Conservation (phyloP, 139 green algal species). For the Chlorella vulgaris region DNA sequence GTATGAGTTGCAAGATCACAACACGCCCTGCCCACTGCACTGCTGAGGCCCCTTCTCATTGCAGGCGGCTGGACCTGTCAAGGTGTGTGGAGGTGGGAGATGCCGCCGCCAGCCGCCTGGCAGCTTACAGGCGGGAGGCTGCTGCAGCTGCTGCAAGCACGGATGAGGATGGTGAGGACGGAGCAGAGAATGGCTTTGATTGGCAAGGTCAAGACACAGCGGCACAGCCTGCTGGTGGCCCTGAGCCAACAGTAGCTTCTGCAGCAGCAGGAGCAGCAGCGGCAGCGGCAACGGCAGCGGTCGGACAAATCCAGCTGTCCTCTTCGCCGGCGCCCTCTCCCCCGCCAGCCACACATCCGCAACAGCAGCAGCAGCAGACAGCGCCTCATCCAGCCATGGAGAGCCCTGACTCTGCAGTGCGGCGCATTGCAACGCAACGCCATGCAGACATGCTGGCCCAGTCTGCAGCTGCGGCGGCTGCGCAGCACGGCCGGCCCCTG, state of each 20-base stretch:
- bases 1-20: too few relatives aligned
- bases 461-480: background rate
- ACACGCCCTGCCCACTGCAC: too few relatives aligned
- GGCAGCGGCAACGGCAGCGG: background rate
- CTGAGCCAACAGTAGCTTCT: background rate
- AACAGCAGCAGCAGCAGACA: too few relatives aligned
- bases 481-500: constrained; percentile 7
- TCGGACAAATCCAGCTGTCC: constrained; percentile 1
- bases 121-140: constrained; percentile 1
- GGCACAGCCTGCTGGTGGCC: background rate
- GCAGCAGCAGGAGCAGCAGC: background rate
- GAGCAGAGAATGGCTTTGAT: too few relatives aligned
- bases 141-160: background rate
- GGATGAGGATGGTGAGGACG: background rate
- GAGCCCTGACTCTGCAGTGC: constrained; percentile 16
- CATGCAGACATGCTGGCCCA: background rate
- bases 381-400: background rate
- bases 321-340: too few relatives aligned
- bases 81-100: constrained; percentile 9
- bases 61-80: constrained; percentile 21
- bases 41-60: too few relatives aligned
- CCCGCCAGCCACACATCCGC: background rate
- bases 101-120: background rate
- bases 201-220: background rate
- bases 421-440: constrained; percentile 1